Percentiles rank a stretch among this genome's conserved stretches.
phyloP scores from a whole-genome alignment of 768 basidiomycete species.

The Boletellus emodensis region DNA sequence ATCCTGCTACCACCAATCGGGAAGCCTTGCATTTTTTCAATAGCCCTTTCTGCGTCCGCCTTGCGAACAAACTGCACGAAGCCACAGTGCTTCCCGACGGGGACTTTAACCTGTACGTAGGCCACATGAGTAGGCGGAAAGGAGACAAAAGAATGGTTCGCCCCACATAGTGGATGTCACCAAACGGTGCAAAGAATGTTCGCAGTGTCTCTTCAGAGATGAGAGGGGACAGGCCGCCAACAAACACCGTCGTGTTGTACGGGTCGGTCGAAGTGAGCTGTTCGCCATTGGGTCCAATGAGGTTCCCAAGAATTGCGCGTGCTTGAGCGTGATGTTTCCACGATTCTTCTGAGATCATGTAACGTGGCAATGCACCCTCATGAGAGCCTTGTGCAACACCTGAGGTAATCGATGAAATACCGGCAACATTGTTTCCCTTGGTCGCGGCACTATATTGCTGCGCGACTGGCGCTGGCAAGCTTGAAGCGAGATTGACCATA shows the following conservation, averaged over 20 bases:
- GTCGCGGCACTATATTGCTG: constrained; percentile 43
- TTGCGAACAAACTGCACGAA: constrained; percentile 95
- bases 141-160: background rate
- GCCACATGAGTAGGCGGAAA: constrained; percentile 1
- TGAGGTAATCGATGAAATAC: constrained; percentile 28
- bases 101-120: constrained; percentile 79
- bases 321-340: constrained; percentile 86
- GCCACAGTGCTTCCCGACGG: constrained; percentile 91
- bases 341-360: constrained; percentile 66
- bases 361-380: constrained; percentile 44
- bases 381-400: constrained; percentile 43
- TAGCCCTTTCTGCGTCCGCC: constrained; percentile 86
- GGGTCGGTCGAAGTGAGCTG: constrained; percentile 86
- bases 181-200: constrained; percentile 90
- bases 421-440: constrained; percentile 22
- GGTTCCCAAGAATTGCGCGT: constrained; percentile 73
- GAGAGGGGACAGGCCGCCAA: constrained; percentile 83
- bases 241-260: constrained; percentile 96
- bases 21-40: constrained; percentile 96
- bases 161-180: constrained; percentile 86
- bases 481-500: constrained; percentile 45
- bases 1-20: constrained; percentile 91
- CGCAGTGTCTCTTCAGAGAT: constrained; percentile 89
- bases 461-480: constrained; percentile 45
- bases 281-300: constrained; percentile 84